Evolutionary conservation across 768 basidiomycete genomes (phyloP).

Genomic region (Hypholoma fasciculare): DNA sequence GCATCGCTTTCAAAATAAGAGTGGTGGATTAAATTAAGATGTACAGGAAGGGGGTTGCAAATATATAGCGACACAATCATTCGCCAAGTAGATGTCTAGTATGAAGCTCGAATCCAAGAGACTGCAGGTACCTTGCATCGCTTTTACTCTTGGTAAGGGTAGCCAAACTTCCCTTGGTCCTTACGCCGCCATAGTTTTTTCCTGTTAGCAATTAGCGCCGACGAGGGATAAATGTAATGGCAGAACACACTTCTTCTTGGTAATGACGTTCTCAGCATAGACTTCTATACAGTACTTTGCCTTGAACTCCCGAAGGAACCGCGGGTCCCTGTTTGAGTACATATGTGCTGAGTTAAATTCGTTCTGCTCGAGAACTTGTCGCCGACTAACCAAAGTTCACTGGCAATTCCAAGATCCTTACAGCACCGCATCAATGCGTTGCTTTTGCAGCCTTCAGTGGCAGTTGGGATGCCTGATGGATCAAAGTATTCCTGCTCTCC

Average conservation of each 20-base stretch:
- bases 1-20: too few relatives aligned
- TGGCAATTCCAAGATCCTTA: slow-evolving; percentile 94
- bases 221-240: neutral
- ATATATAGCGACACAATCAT: too few relatives aligned
- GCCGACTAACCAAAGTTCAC: slow-evolving; percentile 82
- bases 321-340: slow-evolving; percentile 72
- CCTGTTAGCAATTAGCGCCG: slow-evolving; percentile 39
- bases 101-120: too few relatives aligned
- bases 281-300: slow-evolving; percentile 79
- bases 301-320: slow-evolving; percentile 94
- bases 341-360: too few relatives aligned
- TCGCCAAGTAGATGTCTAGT: too few relatives aligned
- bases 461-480: slow-evolving; percentile 85
- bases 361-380: neutral
- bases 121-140: too few relatives aligned
- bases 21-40: too few relatives aligned
- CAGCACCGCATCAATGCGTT: slow-evolving; percentile 98
- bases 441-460: slow-evolving; percentile 93
- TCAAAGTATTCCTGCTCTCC: slow-evolving; percentile 99
- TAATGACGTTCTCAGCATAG: slow-evolving; percentile 78
- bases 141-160: slow-evolving; percentile 79
- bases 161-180: slow-evolving; percentile 82
- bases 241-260: slow-evolving; percentile 84
- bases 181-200: slow-evolving; percentile 91
- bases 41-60: too few relatives aligned